These are phyloP conservation scores for Colletotrichum coccodes DNA, from an alignment of 2,329 filamentous ascomycete species.

Conservation along the genomic window DNA sequence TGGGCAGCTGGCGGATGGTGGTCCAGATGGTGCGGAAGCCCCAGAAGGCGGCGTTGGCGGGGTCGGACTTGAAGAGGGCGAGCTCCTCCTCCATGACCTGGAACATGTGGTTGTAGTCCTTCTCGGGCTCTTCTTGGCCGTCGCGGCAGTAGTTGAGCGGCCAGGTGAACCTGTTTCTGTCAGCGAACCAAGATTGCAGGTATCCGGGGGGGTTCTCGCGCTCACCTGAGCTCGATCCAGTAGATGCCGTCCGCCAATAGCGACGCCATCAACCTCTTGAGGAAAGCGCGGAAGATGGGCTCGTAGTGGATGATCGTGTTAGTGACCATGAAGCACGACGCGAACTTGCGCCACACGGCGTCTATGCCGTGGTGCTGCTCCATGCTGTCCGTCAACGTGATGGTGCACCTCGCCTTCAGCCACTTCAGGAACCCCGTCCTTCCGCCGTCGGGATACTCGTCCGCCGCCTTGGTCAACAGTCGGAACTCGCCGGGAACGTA, in stretches of 20 bases:
- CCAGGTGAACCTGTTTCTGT: constrained; percentile 66
- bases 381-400: constrained; percentile 75
- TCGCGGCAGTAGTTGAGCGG: constrained; percentile 70
- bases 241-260: constrained; percentile 78
- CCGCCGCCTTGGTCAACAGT: constrained; percentile 66
- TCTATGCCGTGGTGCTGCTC: constrained; percentile 82
- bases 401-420: constrained; percentile 74
- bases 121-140: constrained; percentile 68
- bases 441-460: constrained; percentile 75
- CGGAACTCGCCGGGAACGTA: constrained; percentile 69
- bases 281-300: constrained; percentile 79
- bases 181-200: not conserved
- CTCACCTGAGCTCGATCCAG: constrained; percentile 75
- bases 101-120: constrained; percentile 72
- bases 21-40: constrained; percentile 84
- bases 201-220: no score
- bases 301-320: constrained; percentile 81
- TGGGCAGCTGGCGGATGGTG: constrained; percentile 68
- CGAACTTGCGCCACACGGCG: constrained; percentile 81
- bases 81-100: constrained; percentile 78
- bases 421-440: constrained; percentile 75
- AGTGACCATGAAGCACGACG: constrained; percentile 73
- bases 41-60: constrained; percentile 75
- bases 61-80: constrained; percentile 69
- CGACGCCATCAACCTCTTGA: constrained; percentile 72